Conservation (phyloP, 106 monocot species). For the Amphibolis antarctica region DNA sequence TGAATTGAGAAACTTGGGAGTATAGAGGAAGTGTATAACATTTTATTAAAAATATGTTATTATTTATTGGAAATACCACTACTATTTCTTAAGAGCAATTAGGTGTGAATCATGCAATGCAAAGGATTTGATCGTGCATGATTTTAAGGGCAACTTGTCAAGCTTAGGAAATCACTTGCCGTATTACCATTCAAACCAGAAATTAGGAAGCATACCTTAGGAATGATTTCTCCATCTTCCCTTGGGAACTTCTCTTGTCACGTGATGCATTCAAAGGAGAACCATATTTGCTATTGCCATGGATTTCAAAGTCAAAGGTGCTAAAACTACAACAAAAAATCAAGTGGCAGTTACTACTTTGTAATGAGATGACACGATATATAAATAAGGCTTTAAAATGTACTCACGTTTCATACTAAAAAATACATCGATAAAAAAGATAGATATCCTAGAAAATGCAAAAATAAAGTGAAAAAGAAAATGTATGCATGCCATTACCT, state of each 20-base stretch:
- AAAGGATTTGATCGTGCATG: no score
- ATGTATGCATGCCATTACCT: conserved; percentile 26
- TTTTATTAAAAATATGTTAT: no score
- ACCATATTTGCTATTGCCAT: conserved; percentile 87
- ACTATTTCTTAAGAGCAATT: no score
- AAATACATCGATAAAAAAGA: no score
- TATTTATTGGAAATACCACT: no score
- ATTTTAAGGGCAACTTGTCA: no score
- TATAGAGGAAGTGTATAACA: no score
- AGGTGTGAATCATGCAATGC: no score
- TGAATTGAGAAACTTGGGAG: no score
- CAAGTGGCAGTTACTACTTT: not conserved
- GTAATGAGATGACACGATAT: not conserved
- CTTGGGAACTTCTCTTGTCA: conserved; percentile 74
- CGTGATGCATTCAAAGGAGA: conserved; percentile 61
- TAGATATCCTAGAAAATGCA: no score
- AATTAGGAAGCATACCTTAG: conserved; percentile 44
- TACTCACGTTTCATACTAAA: conserved; percentile 1
- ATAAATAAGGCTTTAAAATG: not conserved
- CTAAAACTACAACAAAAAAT: conserved; percentile 50
- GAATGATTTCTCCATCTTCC: conserved; percentile 99
- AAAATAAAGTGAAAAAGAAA: not conserved
- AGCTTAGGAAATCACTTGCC: no score
- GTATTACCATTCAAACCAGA: no score
- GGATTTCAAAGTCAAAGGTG: conserved; percentile 76